Evolutionary conservation across 2,329 filamentous ascomycete species (phyloP), one percentile per base, ranked within the genome.

Genomic region (Helminthosporium solani): DNA sequence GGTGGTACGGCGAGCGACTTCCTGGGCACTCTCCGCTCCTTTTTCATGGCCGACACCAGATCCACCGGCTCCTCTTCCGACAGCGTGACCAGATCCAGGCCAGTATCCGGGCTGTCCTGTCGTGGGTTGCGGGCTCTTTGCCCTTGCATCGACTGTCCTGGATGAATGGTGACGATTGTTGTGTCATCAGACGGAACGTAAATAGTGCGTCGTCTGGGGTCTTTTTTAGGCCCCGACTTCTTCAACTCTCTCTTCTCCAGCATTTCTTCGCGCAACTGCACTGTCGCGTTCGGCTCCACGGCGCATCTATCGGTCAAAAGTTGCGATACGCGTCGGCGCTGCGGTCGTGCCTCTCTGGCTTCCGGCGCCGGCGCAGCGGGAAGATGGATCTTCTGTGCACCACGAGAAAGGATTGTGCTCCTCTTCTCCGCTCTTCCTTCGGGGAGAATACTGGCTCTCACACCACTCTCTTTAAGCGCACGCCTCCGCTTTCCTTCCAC

Each of bases 121-220:
- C 69, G 55, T 9, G 52, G 41, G 25, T 60, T 59, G 28, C 64
- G 61, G 18, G 58, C 23, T 33, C 53, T 53, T 28, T 52, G 52
- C n/a, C 59, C 49, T 11, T 27, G 35, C 25, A 59, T 59, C 1
- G 63, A 52, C 27, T 72, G 70, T 33, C 76, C 76, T 3, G 77
- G 76, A 54, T 78, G 76, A 35, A 79, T 77, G 1, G 75, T 78
- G 52, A 78, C 62, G 20, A 78, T 64, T 1, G 75, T 76, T 5
- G 76, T 79, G 46, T 78, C 75, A 23, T 78, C 76, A 2, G 71
- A 70, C 9, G 76, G 76, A 11, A 78, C 69, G 54, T 76, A 79
- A 36, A 79, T 78, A 2, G 75, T 79, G 47, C 73, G 66, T 47
- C 75, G 65, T 42, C 75, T 67, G 3, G 69, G 66, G 15, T 75